phyloP scores from a whole-genome alignment of 805 yeast genomes.

The Crinitomyces ghanaensis region DNA sequence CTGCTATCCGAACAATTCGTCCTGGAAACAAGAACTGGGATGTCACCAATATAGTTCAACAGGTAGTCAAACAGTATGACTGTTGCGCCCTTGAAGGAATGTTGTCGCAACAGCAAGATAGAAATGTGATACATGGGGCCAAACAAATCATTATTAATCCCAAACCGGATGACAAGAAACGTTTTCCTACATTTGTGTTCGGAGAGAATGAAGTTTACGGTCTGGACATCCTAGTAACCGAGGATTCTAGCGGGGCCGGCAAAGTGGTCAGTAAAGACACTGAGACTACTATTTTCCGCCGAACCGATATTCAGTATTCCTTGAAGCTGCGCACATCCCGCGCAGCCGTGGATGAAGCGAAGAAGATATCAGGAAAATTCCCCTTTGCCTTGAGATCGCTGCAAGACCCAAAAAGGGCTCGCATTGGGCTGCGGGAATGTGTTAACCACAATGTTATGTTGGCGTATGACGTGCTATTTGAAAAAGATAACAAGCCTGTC shows the following conservation, averaged over 20 bases:
- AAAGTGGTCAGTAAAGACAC: conserved; percentile 49
- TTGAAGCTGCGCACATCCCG: conserved; percentile 65
- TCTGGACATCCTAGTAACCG: conserved; percentile 55
- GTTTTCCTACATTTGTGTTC: conserved; percentile 52
- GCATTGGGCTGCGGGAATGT: conserved; percentile 67
- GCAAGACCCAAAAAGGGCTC: conserved; percentile 57
- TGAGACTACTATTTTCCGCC: conserved; percentile 60
- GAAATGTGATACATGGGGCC: conserved; percentile 59
- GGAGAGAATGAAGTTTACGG: conserved; percentile 73
- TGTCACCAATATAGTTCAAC: conserved; percentile 53
- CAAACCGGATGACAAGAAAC: conserved; percentile 49
- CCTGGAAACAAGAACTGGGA: conserved; percentile 66
- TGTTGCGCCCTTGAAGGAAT: conserved; percentile 61
- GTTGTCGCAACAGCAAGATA: conserved; percentile 61
- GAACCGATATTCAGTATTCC: conserved; percentile 56
- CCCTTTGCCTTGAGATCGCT: conserved; percentile 58
- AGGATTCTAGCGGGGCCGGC: conserved; percentile 51
- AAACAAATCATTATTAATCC: conserved; percentile 72
- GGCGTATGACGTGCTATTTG: conserved; percentile 58
- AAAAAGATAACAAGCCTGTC: conserved; percentile 52
- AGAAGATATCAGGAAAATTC: conserved; percentile 52
- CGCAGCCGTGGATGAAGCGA: conserved; percentile 52
- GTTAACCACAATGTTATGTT: conserved; percentile 52
- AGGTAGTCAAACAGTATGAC: conserved; percentile 49
- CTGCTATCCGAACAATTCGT: conserved; percentile 57